These are phyloP conservation scores for Mycena rosella DNA, from an alignment of 768 basidiomycete species.

Conservation along the genomic window DNA sequence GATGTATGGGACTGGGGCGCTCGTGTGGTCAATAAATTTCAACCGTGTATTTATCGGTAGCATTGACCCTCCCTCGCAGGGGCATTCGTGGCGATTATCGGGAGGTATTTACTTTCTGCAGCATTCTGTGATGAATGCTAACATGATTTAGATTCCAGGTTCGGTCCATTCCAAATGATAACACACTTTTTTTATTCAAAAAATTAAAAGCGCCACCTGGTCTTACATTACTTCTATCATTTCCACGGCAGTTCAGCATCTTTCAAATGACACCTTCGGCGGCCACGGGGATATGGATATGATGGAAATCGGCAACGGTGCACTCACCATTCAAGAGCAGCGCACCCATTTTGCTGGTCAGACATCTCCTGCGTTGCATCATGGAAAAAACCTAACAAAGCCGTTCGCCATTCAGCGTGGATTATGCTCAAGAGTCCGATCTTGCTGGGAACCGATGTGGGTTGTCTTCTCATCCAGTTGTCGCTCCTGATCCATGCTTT, in stretches of 20 bases:
- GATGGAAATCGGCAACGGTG: slow-evolving; percentile 68
- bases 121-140: background rate
- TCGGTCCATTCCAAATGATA: background rate
- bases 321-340: slow-evolving; percentile 61
- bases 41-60: background rate
- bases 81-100: slow-evolving; percentile 69
- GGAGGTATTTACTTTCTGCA: slow-evolving; percentile 46
- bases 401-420: slow-evolving; percentile 51
- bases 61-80: slow-evolving; percentile 41
- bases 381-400: slow-evolving; percentile 6
- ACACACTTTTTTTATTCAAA: background rate
- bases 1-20: slow-evolving; percentile 73
- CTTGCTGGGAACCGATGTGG: slow-evolving; percentile 61
- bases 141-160: slow-evolving; percentile 15
- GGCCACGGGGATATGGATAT: slow-evolving; percentile 73
- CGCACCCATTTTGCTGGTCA: slow-evolving; percentile 65
- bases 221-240: slow-evolving; percentile 62
- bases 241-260: slow-evolving; percentile 54
- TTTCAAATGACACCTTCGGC: slow-evolving; percentile 58
- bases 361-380: background rate
- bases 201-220: slow-evolving; percentile 56
- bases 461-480: slow-evolving; percentile 12
- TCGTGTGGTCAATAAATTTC: slow-evolving; percentile 53
- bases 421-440: slow-evolving; percentile 70
- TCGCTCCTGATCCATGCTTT: background rate